Evolutionary conservation across 176 grass and related monocot genomes (phyloP).

Genomic region (Bolboschoenus planiculmis): DNA sequence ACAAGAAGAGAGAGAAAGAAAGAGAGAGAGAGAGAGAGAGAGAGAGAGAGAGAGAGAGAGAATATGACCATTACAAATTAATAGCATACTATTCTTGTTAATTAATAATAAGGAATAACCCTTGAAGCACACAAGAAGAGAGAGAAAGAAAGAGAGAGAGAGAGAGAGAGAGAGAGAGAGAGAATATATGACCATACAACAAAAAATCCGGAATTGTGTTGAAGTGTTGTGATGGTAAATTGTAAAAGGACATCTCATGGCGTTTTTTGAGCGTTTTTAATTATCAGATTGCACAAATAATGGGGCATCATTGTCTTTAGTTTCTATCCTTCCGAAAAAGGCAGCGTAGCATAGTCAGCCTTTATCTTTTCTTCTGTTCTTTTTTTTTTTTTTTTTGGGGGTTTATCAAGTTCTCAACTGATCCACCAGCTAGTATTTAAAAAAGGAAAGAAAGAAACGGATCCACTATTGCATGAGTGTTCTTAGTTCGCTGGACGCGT

Average conservation of each 20-base stretch:
- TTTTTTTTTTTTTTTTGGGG: not conserved
- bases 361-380: not conserved
- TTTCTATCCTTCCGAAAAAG: not conserved
- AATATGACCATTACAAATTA: no score
- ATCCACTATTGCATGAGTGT: not conserved
- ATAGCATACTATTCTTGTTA: not conserved
- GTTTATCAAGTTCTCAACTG: slow-evolving; percentile 7
- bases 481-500: not conserved
- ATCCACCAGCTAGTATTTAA: not conserved
- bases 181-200: not conserved
- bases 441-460: not conserved
- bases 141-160: not conserved
- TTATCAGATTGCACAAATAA: slow-evolving; percentile 22
- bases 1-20: not conserved
- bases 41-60: no score
- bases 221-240: no score
- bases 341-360: not conserved
- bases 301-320: not conserved
- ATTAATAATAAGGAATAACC: not conserved
- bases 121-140: not conserved
- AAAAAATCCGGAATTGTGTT: not conserved
- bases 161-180: not conserved
- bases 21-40: no score
- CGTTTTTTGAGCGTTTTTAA: not conserved
- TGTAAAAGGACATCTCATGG: not conserved